Percentiles rank a stretch among this genome's conserved stretches.
Evolutionary conservation across 2,329 filamentous ascomycete genomes (phyloP).

Genomic region (Xylaria sp.): DNA sequence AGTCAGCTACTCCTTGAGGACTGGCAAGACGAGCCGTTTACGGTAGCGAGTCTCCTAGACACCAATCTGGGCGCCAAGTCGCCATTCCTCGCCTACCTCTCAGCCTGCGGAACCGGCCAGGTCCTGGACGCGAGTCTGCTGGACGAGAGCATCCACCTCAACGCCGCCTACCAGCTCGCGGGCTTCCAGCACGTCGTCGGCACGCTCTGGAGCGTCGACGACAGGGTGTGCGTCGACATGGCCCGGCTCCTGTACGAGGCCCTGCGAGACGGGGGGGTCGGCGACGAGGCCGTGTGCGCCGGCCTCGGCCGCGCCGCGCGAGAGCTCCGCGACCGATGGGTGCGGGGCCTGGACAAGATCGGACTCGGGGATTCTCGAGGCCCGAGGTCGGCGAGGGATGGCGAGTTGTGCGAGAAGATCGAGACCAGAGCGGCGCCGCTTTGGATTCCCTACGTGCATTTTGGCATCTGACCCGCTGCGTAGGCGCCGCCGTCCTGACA

Average conservation of each 20-base stretch:
- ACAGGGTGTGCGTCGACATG: conserved; percentile 37
- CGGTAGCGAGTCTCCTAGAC: conserved; percentile 20
- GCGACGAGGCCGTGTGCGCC: background rate
- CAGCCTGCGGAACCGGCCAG: conserved; percentile 40
- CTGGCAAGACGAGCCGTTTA: conserved; percentile 21
- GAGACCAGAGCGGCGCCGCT: too few relatives aligned
- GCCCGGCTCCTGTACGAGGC: conserved; percentile 34
- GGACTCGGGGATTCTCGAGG: too few relatives aligned
- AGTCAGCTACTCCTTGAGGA: conserved; percentile 37
- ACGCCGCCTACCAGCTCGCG: conserved; percentile 42
- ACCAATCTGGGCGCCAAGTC: conserved; percentile 11
- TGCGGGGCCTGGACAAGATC: too few relatives aligned
- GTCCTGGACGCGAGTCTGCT: conserved; percentile 25
- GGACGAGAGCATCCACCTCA: conserved; percentile 45
- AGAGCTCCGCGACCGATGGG: too few relatives aligned
- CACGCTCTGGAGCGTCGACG: conserved; percentile 43
- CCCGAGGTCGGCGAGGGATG: too few relatives aligned
- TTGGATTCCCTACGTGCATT: too few relatives aligned
- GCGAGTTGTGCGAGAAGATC: too few relatives aligned
- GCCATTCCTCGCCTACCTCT: conserved; percentile 44
- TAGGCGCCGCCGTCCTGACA: too few relatives aligned
- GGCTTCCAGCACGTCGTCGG: conserved; percentile 47
- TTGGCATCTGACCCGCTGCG: too few relatives aligned
- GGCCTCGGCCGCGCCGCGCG: too few relatives aligned
- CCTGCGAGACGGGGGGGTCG: background rate